These are phyloP conservation scores for Fusarium domesticum DNA, from an alignment of 2,329 filamentous ascomycete species.

Conservation along the genomic window DNA sequence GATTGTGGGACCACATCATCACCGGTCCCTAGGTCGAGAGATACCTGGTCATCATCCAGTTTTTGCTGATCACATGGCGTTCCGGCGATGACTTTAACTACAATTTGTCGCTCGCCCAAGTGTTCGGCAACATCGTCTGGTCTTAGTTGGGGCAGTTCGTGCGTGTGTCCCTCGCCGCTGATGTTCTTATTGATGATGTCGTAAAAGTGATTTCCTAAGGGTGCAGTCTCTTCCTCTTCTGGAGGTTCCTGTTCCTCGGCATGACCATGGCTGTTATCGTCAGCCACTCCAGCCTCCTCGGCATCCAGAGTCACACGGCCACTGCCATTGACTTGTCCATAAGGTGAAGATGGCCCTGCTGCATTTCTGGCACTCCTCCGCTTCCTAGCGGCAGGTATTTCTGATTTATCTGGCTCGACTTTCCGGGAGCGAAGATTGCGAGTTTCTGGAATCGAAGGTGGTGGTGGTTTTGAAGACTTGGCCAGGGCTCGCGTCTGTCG, in stretches of 20 bases:
- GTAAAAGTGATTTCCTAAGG: slow-evolving; percentile 5
- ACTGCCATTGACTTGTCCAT: too few species aligned
- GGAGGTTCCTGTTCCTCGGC: background rate
- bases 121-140: background rate
- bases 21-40: background rate
- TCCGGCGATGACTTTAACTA: background rate
- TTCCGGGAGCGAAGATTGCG: too few species aligned
- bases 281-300: background rate
- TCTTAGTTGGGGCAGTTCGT: slow-evolving; percentile 1
- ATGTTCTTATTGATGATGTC: slow-evolving; percentile 15
- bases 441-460: background rate
- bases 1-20: background rate
- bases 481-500: slow-evolving; percentile 4
- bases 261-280: background rate
- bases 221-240: slow-evolving; percentile 12
- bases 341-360: too few species aligned
- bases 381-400: too few species aligned
- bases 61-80: background rate
- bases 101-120: background rate
- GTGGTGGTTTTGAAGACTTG: background rate
- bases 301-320: too few species aligned
- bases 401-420: too few species aligned
- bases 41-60: background rate
- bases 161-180: background rate
- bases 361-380: too few species aligned